Evolutionary conservation across 2,329 filamentous ascomycete genomes (phyloP), one percentile per base, ranked within the genome.

Genomic region (Colletotrichum euphorbiae): DNA sequence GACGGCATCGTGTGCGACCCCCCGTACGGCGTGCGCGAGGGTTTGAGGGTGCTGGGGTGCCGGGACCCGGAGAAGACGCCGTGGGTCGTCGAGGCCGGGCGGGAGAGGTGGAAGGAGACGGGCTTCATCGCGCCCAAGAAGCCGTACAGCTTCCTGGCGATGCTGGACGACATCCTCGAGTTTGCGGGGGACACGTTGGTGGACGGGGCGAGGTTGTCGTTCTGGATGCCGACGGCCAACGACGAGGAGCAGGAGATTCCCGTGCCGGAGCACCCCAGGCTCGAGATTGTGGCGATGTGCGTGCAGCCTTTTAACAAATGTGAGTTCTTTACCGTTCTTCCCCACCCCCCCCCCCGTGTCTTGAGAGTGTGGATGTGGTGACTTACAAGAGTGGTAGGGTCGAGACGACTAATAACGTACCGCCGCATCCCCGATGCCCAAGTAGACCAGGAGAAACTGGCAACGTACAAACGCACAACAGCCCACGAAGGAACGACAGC

Each of bases 191-290:
- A 87, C 12, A 93, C 90, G 1, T 84, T 99, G 1, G 92, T 97
- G 7, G 90, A 93, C 59, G 81, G 89, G 70, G 96, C 93, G 0
- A 85, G 96, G 31, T 78, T 99, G 9, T 93, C 92, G 7, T 97
- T 99, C 83, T 99, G 96, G 96, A 97, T 98, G 93, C 96, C 96
- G 0, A 97, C 94, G 0, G 91, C 93, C 31, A 94, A 93, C 75
- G 90, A 92, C 69, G 87, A 93, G 72, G 87, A 93, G 54, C 87
- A 91, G 66, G 92, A 95, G 75, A 88, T 97, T 21, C 84, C 88
- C 0, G 86, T 95, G 13, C 95, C 95, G 0, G 85, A 84, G 19
- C 93, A 98, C 76, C 91, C 92, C 0, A 88, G 87, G 65, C 81
- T 99, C 13, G 87, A 91, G 73, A 81, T 95, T 24, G 85, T 94